Percentiles rank a stretch among this genome's conserved stretches.
phyloP scores from a whole-genome alignment of 768 basidiomycete species.

The Amanita thiersii region DNA sequence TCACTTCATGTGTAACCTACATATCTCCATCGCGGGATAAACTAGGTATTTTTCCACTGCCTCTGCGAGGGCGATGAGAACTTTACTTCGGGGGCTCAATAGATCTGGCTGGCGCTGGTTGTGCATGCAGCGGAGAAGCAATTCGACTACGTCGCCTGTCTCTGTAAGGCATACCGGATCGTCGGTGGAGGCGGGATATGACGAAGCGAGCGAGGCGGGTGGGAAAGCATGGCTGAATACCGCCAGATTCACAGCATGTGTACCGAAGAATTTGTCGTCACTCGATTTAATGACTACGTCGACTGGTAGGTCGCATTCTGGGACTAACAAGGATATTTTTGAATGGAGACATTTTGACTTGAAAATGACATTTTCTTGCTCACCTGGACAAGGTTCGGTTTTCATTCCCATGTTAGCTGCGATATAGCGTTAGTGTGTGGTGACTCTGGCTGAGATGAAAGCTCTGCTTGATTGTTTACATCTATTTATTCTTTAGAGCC shows the following conservation, averaged over 20 bases:
- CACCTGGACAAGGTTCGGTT: too few relatives aligned
- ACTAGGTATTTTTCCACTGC: slow-evolving; percentile 20
- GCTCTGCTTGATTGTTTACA: too few relatives aligned
- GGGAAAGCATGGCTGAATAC: slow-evolving; percentile 5
- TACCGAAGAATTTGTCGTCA: slow-evolving; percentile 4
- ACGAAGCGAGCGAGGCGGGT: neutral
- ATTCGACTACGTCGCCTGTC: slow-evolving; percentile 8
- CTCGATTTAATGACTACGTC: slow-evolving; percentile 7
- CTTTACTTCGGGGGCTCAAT: slow-evolving; percentile 7
- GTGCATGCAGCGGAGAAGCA: slow-evolving; percentile 17
- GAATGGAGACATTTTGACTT: too few relatives aligned
- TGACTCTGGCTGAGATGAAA: too few relatives aligned
- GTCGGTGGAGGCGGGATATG: neutral
- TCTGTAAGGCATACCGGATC: slow-evolving; percentile 11
- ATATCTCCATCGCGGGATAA: too few relatives aligned
- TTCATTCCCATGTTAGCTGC: too few relatives aligned
- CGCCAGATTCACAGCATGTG: slow-evolving; percentile 8
- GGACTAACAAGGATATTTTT: neutral
- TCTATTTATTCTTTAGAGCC: too few relatives aligned
- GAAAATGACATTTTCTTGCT: too few relatives aligned
- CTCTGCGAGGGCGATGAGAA: slow-evolving; percentile 12
- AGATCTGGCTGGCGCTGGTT: slow-evolving; percentile 15
- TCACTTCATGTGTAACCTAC: too few relatives aligned
- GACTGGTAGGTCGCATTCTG: slow-evolving; percentile 3
- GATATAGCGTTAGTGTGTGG: too few relatives aligned